phyloP scores from a whole-genome alignment of 2,329 filamentous ascomycete species.

The Alternaria brassicae region DNA sequence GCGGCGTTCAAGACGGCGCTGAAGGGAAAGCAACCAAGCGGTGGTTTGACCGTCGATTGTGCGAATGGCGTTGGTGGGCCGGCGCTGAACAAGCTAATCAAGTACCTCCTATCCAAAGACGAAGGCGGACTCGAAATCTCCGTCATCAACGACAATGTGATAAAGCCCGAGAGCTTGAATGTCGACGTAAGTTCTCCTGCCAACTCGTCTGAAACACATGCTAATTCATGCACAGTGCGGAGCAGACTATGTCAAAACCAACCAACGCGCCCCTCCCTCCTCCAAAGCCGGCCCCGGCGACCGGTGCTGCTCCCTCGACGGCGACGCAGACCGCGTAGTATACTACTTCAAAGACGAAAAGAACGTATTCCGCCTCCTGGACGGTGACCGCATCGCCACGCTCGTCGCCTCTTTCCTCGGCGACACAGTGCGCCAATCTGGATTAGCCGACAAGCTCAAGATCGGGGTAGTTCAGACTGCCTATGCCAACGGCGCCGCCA shows the following conservation, averaged over 20 bases:
- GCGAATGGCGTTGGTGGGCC: slow-evolving; percentile 96
- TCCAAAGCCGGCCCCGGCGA: slow-evolving; percentile 79
- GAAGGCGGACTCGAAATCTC: slow-evolving; percentile 76
- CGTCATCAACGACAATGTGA: slow-evolving; percentile 90
- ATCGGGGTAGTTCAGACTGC: slow-evolving; percentile 97
- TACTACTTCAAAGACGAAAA: slow-evolving; percentile 91
- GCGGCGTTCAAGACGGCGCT: slow-evolving; percentile 85
- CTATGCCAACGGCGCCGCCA: slow-evolving; percentile 95
- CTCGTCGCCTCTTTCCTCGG: slow-evolving; percentile 92
- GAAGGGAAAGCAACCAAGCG: slow-evolving; percentile 72
- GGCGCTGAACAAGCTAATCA: slow-evolving; percentile 85
- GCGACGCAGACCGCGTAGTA: slow-evolving; percentile 92
- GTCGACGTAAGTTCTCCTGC: slow-evolving; percentile 68
- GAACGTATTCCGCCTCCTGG: slow-evolving; percentile 86
- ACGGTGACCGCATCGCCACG: slow-evolving; percentile 95
- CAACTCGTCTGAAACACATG: too few relatives aligned
- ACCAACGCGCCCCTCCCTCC: slow-evolving; percentile 84
- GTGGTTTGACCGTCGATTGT: slow-evolving; percentile 85
- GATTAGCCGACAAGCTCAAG: slow-evolving; percentile 79
- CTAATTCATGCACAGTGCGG: slow-evolving; percentile 68
- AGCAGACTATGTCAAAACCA: slow-evolving; percentile 97
- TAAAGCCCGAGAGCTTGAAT: slow-evolving; percentile 88
- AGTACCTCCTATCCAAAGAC: slow-evolving; percentile 73
- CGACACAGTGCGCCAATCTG: slow-evolving; percentile 81
- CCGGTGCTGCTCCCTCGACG: slow-evolving; percentile 89